Conservation (phyloP, 1,284 basidiomycete species). For the Schizophyllum amplum region DNA sequence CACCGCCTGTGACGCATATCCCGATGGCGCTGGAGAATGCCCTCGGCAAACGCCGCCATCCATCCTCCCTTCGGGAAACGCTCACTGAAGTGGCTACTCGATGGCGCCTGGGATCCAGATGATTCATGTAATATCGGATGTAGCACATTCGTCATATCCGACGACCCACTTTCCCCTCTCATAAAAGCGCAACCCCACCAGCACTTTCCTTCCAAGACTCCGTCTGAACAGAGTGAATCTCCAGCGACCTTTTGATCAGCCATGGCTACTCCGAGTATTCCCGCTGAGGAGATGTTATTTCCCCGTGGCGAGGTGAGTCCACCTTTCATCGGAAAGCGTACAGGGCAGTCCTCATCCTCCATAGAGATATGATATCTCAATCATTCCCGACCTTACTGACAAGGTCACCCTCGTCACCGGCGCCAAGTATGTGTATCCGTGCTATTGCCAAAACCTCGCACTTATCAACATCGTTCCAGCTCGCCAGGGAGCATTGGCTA, state of each 20-base stretch:
- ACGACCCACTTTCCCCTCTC: too few species aligned
- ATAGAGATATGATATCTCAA: neutral
- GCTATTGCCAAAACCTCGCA: too few species aligned
- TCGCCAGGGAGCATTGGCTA: slow-evolving; percentile 9
- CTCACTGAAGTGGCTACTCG: neutral
- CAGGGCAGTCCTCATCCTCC: neutral
- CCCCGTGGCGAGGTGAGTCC: neutral
- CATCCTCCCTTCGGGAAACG: neutral
- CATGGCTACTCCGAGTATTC: neutral
- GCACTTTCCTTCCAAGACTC: too few species aligned
- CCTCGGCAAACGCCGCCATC: neutral
- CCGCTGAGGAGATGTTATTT: neutral
- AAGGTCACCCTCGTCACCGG: neutral
- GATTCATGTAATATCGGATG: neutral
- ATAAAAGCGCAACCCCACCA: too few species aligned
- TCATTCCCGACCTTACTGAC: neutral
- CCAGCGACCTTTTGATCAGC: too few species aligned
- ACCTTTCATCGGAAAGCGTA: neutral
- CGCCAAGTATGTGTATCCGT: neutral
- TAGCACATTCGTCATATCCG: too few species aligned
- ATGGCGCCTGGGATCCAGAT: neutral
- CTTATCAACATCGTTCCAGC: neutral
- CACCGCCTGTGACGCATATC: neutral
- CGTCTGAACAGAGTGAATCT: too few species aligned
- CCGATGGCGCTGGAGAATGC: neutral